These are phyloP conservation scores for Colletotrichum sp. DNA, from an alignment of 2,329 filamentous ascomycete species.

Conservation along the genomic window DNA sequence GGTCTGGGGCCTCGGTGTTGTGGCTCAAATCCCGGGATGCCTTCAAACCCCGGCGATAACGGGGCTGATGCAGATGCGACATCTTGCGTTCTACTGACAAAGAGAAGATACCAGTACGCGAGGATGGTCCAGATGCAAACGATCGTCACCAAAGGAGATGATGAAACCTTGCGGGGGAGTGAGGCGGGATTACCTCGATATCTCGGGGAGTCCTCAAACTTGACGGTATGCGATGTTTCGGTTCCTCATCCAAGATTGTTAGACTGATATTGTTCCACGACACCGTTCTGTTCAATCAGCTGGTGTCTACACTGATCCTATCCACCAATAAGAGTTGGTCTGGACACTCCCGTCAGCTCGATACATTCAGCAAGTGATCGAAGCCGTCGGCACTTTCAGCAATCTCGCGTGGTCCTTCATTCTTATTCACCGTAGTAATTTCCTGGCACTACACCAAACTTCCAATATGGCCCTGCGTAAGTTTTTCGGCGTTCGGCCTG, in stretches of 20 bases:
- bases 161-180: background rate
- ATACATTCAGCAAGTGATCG: background rate
- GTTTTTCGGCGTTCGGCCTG: background rate
- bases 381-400: background rate
- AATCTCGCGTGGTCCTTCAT: background rate
- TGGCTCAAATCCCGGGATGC: conserved; percentile 23
- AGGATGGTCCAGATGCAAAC: background rate
- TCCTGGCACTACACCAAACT: background rate
- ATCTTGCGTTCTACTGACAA: background rate
- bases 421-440: background rate
- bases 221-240: background rate
- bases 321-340: background rate
- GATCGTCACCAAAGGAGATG: background rate
- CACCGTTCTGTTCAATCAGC: background rate
- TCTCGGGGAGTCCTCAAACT: background rate
- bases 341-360: background rate
- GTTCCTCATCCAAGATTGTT: background rate
- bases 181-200: background rate
- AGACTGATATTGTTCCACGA: background rate
- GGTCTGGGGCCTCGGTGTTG: background rate
- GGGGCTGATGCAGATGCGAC: background rate
- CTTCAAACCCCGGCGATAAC: conserved; percentile 21
- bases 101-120: background rate
- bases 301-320: background rate
- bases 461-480: background rate